phyloP scores from a whole-genome alignment of 345 rosid genomes.

The Camelina neglecta region DNA sequence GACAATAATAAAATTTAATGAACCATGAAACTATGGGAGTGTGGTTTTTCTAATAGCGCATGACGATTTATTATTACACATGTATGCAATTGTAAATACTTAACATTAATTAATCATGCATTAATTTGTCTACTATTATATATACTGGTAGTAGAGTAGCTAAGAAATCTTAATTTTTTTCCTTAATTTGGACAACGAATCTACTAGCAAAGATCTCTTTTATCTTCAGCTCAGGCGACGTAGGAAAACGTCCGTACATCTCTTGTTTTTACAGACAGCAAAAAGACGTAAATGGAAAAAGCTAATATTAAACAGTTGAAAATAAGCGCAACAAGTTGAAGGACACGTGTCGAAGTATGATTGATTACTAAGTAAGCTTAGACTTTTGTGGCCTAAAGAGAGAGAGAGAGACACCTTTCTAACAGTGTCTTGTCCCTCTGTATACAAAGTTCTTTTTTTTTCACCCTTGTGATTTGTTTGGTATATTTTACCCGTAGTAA shows the following conservation, averaged over 20 bases:
- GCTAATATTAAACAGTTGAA: too few relatives aligned
- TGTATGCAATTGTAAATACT: neutral
- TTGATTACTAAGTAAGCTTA: conserved; percentile 1
- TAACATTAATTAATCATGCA: too few relatives aligned
- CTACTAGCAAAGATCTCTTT: conserved; percentile 18
- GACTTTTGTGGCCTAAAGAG: conserved; percentile 22
- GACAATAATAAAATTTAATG: neutral
- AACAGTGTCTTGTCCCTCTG: conserved; percentile 21
- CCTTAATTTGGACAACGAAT: conserved; percentile 28
- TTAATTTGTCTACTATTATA: too few relatives aligned
- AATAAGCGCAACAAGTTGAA: conserved; percentile 6
- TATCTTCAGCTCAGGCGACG: conserved; percentile 38
- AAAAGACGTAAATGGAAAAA: too few relatives aligned
- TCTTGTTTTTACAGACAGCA: conserved; percentile 6
- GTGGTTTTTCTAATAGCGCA: neutral
- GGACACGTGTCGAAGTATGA: conserved; percentile 34
- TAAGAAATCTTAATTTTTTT: neutral
- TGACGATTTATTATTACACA: neutral
- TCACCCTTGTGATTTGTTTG: neutral
- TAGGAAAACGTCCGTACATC: conserved; percentile 10
- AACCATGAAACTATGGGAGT: neutral
- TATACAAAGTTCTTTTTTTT: neutral
- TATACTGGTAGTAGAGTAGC: too few relatives aligned
- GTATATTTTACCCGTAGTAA: neutral
- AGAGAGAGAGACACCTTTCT: conserved; percentile 10